phyloP scores from a whole-genome alignment of 2,329 filamentous ascomycete genomes.

The Aspergillus sp. region DNA sequence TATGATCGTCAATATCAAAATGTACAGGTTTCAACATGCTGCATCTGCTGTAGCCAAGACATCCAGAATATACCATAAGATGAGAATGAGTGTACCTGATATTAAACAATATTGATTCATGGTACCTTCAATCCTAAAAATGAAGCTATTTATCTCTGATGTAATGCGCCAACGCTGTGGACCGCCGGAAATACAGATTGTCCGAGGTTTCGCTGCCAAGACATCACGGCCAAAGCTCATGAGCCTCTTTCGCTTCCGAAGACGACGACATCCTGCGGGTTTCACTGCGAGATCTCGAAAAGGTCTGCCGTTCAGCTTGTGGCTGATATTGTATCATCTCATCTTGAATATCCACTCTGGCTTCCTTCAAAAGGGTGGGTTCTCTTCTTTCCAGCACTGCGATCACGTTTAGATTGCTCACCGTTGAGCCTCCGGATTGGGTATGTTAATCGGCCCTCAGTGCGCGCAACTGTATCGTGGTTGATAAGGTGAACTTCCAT shows the following conservation, averaged over 20 bases:
- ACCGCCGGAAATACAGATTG: constrained; percentile 4
- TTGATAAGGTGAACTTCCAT: constrained; percentile 10
- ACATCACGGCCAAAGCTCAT: constrained; percentile 13
- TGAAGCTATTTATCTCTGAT: not conserved
- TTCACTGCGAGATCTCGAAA: not conserved
- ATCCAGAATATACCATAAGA: no score
- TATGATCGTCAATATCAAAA: no score
- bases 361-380: no score
- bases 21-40: no score
- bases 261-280: no score
- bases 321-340: not conserved
- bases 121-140: no score
- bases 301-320: not conserved
- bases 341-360: no score
- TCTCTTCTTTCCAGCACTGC: not conserved
- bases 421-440: constrained; percentile 9
- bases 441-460: constrained; percentile 11
- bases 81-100: no score
- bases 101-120: no score
- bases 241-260: not conserved
- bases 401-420: constrained; percentile 1
- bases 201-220: constrained; percentile 12
- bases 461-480: constrained; percentile 10
- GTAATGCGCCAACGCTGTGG: not conserved
- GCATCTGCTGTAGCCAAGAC: no score